Conservation (phyloP, 495 filamentous ascomycete genomes). For the Collariella sp. region DNA sequence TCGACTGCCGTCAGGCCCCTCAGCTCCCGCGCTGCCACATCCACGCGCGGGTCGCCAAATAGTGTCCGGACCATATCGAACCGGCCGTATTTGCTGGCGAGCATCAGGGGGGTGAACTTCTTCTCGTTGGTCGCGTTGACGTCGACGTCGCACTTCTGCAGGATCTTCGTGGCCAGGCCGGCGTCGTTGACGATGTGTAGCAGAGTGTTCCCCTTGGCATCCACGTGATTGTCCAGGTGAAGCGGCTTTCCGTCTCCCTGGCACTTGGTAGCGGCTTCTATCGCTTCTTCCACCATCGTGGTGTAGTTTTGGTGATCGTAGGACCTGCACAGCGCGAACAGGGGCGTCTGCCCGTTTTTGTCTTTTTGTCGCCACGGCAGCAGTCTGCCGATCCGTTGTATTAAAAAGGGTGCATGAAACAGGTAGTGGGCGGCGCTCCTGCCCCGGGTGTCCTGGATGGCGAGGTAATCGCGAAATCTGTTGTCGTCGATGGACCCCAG, state of each 20-base stretch:
- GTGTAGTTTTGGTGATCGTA: constrained; percentile 89
- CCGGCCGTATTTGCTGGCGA: constrained; percentile 96
- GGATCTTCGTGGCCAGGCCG: constrained; percentile 61
- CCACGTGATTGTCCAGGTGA: constrained; percentile 88
- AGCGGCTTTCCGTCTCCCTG: constrained; percentile 73
- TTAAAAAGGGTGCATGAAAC: constrained; percentile 82
- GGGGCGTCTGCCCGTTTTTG: constrained; percentile 90
- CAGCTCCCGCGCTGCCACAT: constrained; percentile 72
- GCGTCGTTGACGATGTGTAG: constrained; percentile 89
- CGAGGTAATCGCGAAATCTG: constrained; percentile 55
- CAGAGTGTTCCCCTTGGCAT: constrained; percentile 86
- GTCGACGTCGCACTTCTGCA: constrained; percentile 80
- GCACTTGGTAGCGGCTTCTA: constrained; percentile 60
- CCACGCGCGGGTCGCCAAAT: constrained; percentile 80
- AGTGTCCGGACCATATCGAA: constrained; percentile 85
- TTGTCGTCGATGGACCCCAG: constrained; percentile 31
- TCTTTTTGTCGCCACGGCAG: constrained; percentile 87
- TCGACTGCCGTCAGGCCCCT: constrained; percentile 93
- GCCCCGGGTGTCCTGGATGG: constrained; percentile 70
- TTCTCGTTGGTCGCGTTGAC: constrained; percentile 96
- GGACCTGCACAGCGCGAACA: constrained; percentile 88
- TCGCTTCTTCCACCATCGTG: constrained; percentile 71
- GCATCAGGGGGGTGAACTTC: constrained; percentile 92
- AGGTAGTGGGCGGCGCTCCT: constrained; percentile 89
- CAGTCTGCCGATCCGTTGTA: constrained; percentile 61